Percentiles rank a stretch among this genome's conserved stretches.
Evolutionary conservation across 441 rosid genomes (phyloP).

Genomic region (Eugenia klotzschiana): DNA sequence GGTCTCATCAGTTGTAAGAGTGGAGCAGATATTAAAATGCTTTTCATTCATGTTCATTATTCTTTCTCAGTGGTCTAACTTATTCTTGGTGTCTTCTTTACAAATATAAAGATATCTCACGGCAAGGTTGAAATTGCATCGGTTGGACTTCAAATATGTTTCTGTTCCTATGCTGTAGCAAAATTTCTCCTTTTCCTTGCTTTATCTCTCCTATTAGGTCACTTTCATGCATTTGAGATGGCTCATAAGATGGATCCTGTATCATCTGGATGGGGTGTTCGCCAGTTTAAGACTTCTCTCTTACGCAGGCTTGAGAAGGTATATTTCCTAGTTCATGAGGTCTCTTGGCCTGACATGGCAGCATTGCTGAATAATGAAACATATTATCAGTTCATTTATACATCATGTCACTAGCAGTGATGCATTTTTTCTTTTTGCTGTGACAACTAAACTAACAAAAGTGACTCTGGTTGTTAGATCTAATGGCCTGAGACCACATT

Average conservation of each 20-base stretch:
- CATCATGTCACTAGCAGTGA: background rate
- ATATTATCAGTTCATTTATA: background rate
- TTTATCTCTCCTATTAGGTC: constrained; percentile 34
- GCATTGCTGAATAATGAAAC: background rate
- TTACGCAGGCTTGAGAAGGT: constrained; percentile 82
- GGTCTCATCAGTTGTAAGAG: background rate
- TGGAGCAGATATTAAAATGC: background rate
- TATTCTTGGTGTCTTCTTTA: background rate
- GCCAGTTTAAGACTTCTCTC: constrained; percentile 87
- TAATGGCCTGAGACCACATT: background rate
- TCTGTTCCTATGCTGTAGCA: background rate
- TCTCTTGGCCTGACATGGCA: background rate
- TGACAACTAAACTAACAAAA: background rate
- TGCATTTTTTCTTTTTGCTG: background rate
- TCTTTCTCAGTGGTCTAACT: background rate
- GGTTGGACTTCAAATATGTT: background rate
- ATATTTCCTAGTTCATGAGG: background rate
- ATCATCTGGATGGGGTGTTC: constrained; percentile 80
- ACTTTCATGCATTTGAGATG: constrained; percentile 83
- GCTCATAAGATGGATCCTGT: constrained; percentile 67
- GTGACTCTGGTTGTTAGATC: background rate
- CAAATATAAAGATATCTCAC: background rate
- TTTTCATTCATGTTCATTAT: background rate
- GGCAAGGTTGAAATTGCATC: background rate
- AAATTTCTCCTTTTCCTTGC: background rate